Conservation (phyloP, 2,329 filamentous ascomycete genomes). For the Ophiocordyceps sinensis region DNA sequence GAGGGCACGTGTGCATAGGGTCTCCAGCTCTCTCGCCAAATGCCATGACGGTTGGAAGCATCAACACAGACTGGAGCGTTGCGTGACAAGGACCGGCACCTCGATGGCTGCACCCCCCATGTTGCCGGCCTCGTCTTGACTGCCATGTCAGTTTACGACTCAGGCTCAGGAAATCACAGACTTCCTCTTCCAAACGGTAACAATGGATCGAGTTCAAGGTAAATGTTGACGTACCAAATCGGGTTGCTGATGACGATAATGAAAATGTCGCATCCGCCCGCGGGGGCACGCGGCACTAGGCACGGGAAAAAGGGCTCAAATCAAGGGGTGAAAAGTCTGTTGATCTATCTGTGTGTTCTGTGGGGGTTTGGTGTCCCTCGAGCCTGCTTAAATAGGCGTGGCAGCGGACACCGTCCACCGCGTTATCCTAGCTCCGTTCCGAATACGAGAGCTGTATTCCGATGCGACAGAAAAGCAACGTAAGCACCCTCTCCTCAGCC, state of each 20-base stretch:
- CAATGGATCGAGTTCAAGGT: not conserved
- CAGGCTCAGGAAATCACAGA: not conserved
- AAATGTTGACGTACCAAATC: not conserved
- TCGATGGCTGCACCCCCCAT: not conserved
- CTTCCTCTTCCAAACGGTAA: not conserved
- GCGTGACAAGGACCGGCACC: not conserved
- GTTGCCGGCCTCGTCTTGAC: not conserved
- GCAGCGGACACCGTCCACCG: too few relatives aligned
- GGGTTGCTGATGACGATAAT: not conserved
- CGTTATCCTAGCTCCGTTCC: too few relatives aligned
- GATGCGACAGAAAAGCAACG: too few relatives aligned
- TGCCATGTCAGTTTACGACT: not conserved
- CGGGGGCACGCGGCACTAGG: too few relatives aligned
- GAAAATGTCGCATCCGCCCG: too few relatives aligned
- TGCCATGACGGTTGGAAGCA: not conserved
- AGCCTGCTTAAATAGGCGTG: too few relatives aligned
- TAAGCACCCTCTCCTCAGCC: too few relatives aligned
- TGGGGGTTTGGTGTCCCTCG: too few relatives aligned
- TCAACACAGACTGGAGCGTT: not conserved
- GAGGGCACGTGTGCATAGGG: not conserved
- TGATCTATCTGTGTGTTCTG: too few relatives aligned
- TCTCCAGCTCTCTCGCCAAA: not conserved
- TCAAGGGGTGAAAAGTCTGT: too few relatives aligned
- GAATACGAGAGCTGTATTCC: too few relatives aligned
- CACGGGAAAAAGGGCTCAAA: too few relatives aligned